Evolutionary conservation across 2,329 filamentous ascomycete species (phyloP).

Genomic region (Cercospora zeae-maydis): DNA sequence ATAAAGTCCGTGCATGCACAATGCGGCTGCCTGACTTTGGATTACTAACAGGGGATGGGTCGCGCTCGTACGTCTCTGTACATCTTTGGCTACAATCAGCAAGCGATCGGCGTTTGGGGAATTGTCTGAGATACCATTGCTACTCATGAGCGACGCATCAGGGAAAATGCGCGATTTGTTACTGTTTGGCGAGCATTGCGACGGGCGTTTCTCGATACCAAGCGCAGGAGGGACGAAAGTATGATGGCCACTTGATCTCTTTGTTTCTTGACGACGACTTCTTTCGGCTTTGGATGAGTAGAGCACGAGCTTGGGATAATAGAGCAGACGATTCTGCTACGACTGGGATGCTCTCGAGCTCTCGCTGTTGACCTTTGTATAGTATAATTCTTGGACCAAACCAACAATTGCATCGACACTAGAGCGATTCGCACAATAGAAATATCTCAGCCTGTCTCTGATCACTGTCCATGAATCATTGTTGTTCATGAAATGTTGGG

Average conservation of each 20-base stretch:
- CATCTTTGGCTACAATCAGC: not conserved
- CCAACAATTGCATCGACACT: not conserved
- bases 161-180: not conserved
- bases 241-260: not conserved
- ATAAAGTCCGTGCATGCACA: not conserved
- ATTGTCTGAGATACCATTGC: conserved; percentile 9
- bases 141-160: conserved; percentile 7
- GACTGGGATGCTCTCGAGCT: not conserved
- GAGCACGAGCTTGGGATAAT: not conserved
- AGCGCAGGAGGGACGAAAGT: not conserved
- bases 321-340: not conserved
- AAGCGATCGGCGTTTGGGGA: conserved; percentile 8
- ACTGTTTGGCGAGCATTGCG: conserved; percentile 2
- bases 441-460: not conserved
- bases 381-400: not conserved
- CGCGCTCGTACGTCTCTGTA: not conserved
- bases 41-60: not conserved
- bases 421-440: not conserved
- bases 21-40: not conserved
- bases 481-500: not conserved
- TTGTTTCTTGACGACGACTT: not conserved
- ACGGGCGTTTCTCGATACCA: conserved; percentile 1
- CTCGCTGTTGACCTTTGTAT: not conserved
- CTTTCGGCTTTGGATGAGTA: not conserved
- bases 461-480: not conserved